Evolutionary conservation across 345 rosid genomes (phyloP), one percentile per base, ranked within the genome.

Genomic region (Brassica cretica): DNA sequence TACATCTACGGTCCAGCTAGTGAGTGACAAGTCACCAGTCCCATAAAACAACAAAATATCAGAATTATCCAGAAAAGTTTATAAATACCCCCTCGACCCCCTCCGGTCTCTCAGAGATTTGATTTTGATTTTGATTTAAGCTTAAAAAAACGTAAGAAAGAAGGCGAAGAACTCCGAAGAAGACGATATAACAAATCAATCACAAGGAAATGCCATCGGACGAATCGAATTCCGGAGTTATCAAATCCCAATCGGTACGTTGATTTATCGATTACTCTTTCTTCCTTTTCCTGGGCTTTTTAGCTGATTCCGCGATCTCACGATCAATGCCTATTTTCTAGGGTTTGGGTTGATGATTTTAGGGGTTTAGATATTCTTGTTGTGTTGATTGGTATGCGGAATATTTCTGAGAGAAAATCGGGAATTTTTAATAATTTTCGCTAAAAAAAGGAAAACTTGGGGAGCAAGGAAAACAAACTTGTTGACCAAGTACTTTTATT

Each of bases 11-110:
- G 60, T 53, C 60, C 60, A 53, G 60, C 60, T 53, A 53, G 60
- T 16, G 60, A 15, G 60, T 53, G 60, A 53, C 78, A 68, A n/a
- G 71, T 73, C 75, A 79, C n/a, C 4, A 24, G 24, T 35, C 15
- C 75, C 21, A 25, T 49, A 51, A 51, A 51, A 51, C 15, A 51
- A n/a, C 2, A 33, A 66, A 71, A 61, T 68, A 63, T 74, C 61
- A 69, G 75, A 79, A 63, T 12, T 44, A 73, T 78, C 69, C 46
- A 73, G 64, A 72, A 41, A 63, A 73, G 58, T 67, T 55, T 80
- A 75, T 80, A 74, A 70, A 74, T 80, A 74, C 4, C 49, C 44
- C 8, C 5, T 0, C n/a, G 33, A 73, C 72, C 62, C 70, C 29
- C 39, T 16, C 29, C 3, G n/a, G 55, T 0, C 0, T 30, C n/a